Evolutionary conservation across 2,329 filamentous ascomycete genomes (phyloP).

Genomic region (Pseudocercospora cruenta): DNA sequence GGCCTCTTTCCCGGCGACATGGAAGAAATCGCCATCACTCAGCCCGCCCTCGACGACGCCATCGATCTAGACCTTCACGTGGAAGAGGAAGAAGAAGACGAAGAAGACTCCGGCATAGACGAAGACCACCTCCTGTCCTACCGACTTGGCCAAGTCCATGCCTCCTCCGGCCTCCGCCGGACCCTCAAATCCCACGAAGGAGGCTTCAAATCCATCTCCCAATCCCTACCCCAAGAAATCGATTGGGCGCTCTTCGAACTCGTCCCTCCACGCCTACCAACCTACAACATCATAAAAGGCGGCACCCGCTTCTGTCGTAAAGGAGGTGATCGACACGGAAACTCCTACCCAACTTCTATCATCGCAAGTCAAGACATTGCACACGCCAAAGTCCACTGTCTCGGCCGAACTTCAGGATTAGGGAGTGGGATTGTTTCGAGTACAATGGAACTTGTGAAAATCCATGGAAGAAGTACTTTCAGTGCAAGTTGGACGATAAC

Average conservation of each 20-base stretch:
- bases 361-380: conserved; percentile 67
- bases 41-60: conserved; percentile 76
- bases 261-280: conserved; percentile 68
- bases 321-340: conserved; percentile 37
- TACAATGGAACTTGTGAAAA: conserved; percentile 80
- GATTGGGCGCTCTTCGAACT: conserved; percentile 94
- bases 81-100: conserved; percentile 72
- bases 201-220: conserved; percentile 54
- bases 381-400: conserved; percentile 80
- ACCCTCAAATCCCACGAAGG: conserved; percentile 34
- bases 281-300: conserved; percentile 70
- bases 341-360: conserved; percentile 51
- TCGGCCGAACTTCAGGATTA: conserved; percentile 82
- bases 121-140: conserved; percentile 81
- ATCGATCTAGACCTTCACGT: conserved; percentile 77
- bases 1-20: conserved; percentile 76
- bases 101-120: conserved; percentile 80
- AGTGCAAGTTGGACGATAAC: conserved; percentile 69
- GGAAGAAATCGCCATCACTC: conserved; percentile 80
- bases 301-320: conserved; percentile 44
- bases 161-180: conserved; percentile 84
- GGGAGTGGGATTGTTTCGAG: conserved; percentile 77
- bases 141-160: conserved; percentile 80
- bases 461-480: conserved; percentile 80
- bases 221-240: conserved; percentile 79